These are phyloP conservation scores for Rosa multiflora DNA, from an alignment of 306 rosid genomes.

Conservation along the genomic window DNA sequence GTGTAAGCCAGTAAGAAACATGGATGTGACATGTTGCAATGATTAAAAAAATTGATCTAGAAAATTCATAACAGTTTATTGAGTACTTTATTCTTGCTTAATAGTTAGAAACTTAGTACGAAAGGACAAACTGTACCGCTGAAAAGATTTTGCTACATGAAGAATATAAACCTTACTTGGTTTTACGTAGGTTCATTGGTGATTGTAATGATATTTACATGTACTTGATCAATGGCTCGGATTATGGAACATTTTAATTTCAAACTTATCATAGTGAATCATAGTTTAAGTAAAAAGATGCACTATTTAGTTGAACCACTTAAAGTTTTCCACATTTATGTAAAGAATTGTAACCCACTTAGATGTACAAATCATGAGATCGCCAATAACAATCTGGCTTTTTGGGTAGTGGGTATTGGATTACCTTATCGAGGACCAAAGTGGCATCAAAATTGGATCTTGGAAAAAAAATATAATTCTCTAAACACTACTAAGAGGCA, in stretches of 20 bases:
- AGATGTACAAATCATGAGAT: background rate
- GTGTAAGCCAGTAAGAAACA: background rate
- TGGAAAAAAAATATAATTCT: constrained; percentile 2
- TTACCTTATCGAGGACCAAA: constrained; percentile 13
- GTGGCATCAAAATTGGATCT: constrained; percentile 23
- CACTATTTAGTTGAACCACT: background rate
- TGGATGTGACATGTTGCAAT: background rate
- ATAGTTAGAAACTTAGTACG: no score
- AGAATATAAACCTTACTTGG: no score
- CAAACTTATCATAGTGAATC: background rate
- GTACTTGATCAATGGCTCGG: background rate
- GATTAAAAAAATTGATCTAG: background rate
- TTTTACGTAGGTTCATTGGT: no score
- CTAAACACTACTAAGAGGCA: background rate
- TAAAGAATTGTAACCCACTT: constrained; percentile 17
- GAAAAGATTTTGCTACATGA: no score
- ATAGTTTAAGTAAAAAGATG: background rate
- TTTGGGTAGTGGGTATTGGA: constrained; percentile 36
- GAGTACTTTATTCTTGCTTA: no score
- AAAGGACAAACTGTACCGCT: no score
- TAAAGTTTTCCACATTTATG: background rate
- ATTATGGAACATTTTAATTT: background rate
- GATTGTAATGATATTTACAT: no score
- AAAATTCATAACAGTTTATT: no score
- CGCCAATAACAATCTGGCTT: constrained; percentile 21